These are phyloP conservation scores for Blastomyces gilchristii DNA, from an alignment of 2,329 filamentous ascomycete species.

Conservation along the genomic window DNA sequence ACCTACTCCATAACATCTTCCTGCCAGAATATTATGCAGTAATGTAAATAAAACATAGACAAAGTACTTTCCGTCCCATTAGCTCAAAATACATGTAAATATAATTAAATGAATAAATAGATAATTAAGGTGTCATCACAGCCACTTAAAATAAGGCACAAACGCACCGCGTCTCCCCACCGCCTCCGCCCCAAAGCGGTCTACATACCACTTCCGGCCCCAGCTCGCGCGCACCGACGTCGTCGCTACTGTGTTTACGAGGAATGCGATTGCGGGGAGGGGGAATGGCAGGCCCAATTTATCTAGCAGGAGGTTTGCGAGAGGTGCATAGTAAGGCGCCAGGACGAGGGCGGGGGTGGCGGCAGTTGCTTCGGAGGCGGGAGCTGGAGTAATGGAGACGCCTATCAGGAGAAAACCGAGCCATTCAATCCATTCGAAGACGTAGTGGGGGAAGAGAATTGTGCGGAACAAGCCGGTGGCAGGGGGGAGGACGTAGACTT, in stretches of 20 bases:
- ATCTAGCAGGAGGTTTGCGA: constrained; percentile 21
- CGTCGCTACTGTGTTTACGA: constrained; percentile 76
- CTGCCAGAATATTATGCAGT: no score
- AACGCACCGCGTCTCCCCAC: constrained; percentile 66
- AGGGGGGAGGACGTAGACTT: constrained; percentile 77
- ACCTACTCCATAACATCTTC: no score
- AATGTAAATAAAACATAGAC: no score
- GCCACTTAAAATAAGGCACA: constrained; percentile 44
- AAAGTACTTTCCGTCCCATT: background rate
- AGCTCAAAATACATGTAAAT: background rate
- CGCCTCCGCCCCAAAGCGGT: constrained; percentile 77
- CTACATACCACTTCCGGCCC: constrained; percentile 75
- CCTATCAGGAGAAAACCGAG: constrained; percentile 64
- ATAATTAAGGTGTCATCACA: constrained; percentile 19
- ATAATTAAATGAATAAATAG: background rate
- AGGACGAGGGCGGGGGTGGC: constrained; percentile 22
- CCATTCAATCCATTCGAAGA: constrained; percentile 98
- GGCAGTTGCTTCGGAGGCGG: background rate
- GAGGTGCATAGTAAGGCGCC: constrained; percentile 30
- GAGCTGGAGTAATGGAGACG: constrained; percentile 22
- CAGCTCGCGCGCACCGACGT: constrained; percentile 81
- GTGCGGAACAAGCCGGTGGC: constrained; percentile 70
- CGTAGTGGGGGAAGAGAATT: constrained; percentile 83
- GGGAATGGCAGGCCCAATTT: constrained; percentile 41
- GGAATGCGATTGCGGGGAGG: constrained; percentile 66